Evolutionary conservation across 2,329 filamentous ascomycete genomes (phyloP).

Genomic region (Grosmannia penicillata): DNA sequence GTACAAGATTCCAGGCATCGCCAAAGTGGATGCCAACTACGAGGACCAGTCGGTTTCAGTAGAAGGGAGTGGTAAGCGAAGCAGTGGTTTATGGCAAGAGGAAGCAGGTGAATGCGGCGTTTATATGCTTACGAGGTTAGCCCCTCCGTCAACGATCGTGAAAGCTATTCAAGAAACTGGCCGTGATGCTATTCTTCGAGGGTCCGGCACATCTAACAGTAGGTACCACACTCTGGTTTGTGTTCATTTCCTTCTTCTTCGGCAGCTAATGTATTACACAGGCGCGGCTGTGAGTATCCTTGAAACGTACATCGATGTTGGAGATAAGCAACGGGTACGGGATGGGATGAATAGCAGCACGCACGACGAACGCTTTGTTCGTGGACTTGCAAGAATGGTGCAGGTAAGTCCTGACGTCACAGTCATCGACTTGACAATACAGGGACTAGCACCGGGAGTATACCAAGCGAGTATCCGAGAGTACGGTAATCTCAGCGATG

Average conservation of each 20-base stretch:
- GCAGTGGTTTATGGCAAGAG: no score
- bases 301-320: conserved; percentile 59
- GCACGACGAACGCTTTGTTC: conserved; percentile 42
- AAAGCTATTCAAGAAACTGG: conserved; percentile 79
- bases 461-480: conserved; percentile 79
- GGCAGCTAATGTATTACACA: conserved; percentile 14
- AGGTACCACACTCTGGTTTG: conserved; percentile 20
- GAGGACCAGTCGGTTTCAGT: conserved; percentile 72
- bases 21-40: conserved; percentile 68
- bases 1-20: conserved; percentile 63
- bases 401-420: conserved; percentile 69
- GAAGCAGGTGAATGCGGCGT: conserved; percentile 1
- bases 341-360: conserved; percentile 4
- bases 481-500: conserved; percentile 72
- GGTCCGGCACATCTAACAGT: conserved; percentile 77
- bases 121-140: conserved; percentile 20
- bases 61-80: conserved; percentile 68
- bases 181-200: conserved; percentile 84
- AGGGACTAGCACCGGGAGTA: conserved; percentile 63
- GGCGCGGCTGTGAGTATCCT: conserved; percentile 89
- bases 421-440: conserved; percentile 74
- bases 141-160: conserved; percentile 80
- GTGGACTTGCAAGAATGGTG: conserved; percentile 84
- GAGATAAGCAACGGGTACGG: conserved; percentile 15
- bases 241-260: conserved; percentile 1